phyloP scores from a whole-genome alignment of 192 early-diverging fungal species.

The Haplosporangium gracile region DNA sequence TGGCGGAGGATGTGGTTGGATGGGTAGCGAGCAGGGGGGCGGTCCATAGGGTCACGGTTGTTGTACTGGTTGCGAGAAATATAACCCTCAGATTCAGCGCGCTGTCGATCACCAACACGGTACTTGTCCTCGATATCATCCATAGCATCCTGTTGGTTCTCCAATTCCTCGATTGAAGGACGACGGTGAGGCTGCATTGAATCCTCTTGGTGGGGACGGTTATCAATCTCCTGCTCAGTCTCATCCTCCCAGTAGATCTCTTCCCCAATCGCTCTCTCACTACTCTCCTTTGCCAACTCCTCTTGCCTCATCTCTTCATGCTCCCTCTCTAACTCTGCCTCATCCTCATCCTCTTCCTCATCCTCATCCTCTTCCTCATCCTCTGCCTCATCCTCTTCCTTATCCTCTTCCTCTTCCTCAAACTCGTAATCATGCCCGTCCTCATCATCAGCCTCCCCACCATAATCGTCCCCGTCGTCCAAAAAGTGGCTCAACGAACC shows the following conservation, averaged over 20 bases:
- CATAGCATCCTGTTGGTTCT: background rate
- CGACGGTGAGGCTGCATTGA: background rate
- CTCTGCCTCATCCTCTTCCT: background rate
- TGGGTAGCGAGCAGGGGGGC: constrained; percentile 10
- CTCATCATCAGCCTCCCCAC: background rate
- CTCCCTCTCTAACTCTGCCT: constrained; percentile 19
- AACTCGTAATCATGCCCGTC: background rate
- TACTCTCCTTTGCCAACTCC: background rate
- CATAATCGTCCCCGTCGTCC: constrained; percentile 7
- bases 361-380: background rate
- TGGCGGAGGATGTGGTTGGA: constrained; percentile 18
- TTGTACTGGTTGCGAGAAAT: background rate
- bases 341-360: constrained; percentile 9
- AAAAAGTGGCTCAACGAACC: background rate
- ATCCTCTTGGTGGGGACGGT: background rate
- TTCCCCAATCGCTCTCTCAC: background rate
- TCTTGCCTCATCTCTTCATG: constrained; percentile 15
- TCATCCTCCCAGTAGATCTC: constrained; percentile 22
- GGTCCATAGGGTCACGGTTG: background rate
- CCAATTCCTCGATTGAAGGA: background rate
- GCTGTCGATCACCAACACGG: background rate
- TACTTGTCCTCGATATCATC: background rate
- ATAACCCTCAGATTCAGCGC: constrained; percentile 4
- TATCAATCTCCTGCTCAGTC: constrained; percentile 9
- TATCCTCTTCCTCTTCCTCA: background rate